phyloP scores from a whole-genome alignment of 2,329 filamentous ascomycete genomes.

The Talaromyces sp. region DNA sequence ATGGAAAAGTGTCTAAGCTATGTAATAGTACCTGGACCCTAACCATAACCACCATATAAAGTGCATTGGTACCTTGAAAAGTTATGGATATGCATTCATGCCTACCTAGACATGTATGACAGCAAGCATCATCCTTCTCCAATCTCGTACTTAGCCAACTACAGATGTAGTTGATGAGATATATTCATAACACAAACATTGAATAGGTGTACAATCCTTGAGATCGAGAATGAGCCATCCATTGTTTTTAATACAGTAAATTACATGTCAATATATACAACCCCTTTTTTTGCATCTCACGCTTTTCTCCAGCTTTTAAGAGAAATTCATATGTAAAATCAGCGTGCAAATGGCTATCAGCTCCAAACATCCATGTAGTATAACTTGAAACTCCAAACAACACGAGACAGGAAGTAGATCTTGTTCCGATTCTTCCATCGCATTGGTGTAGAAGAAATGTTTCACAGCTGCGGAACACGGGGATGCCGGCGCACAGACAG shows the following conservation, averaged over 20 bases:
- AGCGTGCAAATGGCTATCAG: neutral
- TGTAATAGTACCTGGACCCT: neutral
- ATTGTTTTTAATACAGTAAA: neutral
- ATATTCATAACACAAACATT: neutral
- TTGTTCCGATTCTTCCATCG: neutral
- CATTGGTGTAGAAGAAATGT: constrained; percentile 1
- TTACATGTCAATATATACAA: neutral
- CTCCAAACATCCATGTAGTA: neutral
- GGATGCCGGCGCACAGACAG: constrained; percentile 6
- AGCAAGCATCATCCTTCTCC: neutral
- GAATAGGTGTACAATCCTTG: neutral
- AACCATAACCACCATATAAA: neutral
- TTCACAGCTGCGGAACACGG: neutral
- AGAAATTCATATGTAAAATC: neutral
- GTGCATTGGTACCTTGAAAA: neutral
- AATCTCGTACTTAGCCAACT: neutral
- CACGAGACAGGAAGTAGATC: neutral
- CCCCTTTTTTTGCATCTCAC: neutral
- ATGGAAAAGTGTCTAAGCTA: neutral
- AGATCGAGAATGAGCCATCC: neutral
- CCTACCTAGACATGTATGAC: neutral
- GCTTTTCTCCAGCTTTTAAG: neutral
- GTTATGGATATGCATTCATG: neutral
- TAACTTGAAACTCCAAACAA: neutral
- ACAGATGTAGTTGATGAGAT: neutral